Percentiles rank a stretch among this genome's conserved stretches.
Evolutionary conservation across 345 rosid genomes (phyloP).

Genomic region (Barbarea vulgaris): DNA sequence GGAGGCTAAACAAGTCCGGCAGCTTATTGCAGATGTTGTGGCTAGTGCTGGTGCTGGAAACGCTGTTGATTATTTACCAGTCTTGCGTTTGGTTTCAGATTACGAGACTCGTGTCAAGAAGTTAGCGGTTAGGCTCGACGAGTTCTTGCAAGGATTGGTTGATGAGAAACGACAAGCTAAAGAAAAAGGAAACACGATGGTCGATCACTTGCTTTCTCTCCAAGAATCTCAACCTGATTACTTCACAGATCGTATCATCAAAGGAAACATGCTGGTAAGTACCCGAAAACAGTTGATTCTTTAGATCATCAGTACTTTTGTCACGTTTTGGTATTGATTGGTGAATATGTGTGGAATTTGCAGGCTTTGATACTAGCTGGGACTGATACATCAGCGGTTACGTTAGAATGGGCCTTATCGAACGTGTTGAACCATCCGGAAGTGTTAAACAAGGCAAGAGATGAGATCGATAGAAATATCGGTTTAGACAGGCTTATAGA

Average conservation of each 20-base stretch:
- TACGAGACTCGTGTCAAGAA: conserved; percentile 36
- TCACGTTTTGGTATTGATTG: background rate
- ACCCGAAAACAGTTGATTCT: too few species aligned
- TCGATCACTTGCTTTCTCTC: conserved; percentile 58
- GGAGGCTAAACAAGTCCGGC: conserved; percentile 45
- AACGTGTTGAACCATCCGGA: conserved; percentile 47
- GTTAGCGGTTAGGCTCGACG: conserved; percentile 41
- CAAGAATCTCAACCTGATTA: conserved; percentile 56
- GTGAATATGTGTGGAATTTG: conserved; percentile 9
- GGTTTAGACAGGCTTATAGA: conserved; percentile 39
- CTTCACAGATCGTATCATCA: conserved; percentile 53
- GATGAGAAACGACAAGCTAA: conserved; percentile 47
- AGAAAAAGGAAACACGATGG: conserved; percentile 40
- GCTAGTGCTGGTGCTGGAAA: conserved; percentile 38
- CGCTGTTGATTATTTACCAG: conserved; percentile 51
- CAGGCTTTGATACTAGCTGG: conserved; percentile 50
- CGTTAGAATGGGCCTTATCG: conserved; percentile 57
- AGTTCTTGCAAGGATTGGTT: conserved; percentile 52
- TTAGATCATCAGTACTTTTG: background rate
- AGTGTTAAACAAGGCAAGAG: conserved; percentile 42
- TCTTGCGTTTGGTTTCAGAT: conserved; percentile 45
- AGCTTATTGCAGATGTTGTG: conserved; percentile 41
- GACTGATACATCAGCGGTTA: conserved; percentile 48
- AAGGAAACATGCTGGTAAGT: conserved; percentile 51
- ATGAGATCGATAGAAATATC: conserved; percentile 32